Base-by-base conservation (phyloP, 345 rosid genomes). In the Populus davidiana region DNA sequence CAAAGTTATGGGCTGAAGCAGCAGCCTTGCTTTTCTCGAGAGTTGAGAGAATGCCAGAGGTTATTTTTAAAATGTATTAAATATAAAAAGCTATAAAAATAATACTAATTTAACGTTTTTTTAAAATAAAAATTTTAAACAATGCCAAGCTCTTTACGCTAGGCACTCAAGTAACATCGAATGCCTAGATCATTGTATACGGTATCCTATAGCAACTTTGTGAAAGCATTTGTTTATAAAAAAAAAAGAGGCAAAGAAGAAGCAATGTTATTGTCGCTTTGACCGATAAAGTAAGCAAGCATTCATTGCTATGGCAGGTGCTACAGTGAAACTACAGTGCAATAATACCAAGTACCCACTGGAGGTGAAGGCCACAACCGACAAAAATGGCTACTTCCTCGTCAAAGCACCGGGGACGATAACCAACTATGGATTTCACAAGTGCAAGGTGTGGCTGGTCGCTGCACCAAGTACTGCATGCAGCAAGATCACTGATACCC, bases 331-430 rank as follows among this genome's bases (percentile, higher is more conserved):
- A 78, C 82, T 96, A 21, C 54, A 79, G 81, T 96, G 99, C 89
- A 91, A 88, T 76, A 87, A 86, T 86, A 91, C 90, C 69, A 86
- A 65, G 76, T 72, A 77, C 63, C 84, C 87, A 2, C 72, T 33
- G 18, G 79, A 35, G 36, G 52, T 80, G 8, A 64, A 80, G 18
- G 76, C 86, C 6, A 84, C 29, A 27, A 89, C 96, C 9, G 97
- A 95, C 93, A 86, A 87, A 86, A 88, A 92, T 75, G 98, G 99
- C 43, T 96, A 92, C 85, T 96, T 89, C 86, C 81, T 79, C 71
- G 2, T 92, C 14, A 38, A 77, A 75, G 99, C 85, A 13, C 98
- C 99, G 0, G 88, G 86, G 86, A 87, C 89, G 21, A 50, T 96
- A 74, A 92, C 98, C 67, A 92, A 70, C 86, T 96, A 78, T 67